A percentile compares a stretch with the other conserved stretches of the same genome.
Evolutionary conservation across 1,284 basidiomycete species (phyloP).

Genomic region (Hymenochaete sp.): DNA sequence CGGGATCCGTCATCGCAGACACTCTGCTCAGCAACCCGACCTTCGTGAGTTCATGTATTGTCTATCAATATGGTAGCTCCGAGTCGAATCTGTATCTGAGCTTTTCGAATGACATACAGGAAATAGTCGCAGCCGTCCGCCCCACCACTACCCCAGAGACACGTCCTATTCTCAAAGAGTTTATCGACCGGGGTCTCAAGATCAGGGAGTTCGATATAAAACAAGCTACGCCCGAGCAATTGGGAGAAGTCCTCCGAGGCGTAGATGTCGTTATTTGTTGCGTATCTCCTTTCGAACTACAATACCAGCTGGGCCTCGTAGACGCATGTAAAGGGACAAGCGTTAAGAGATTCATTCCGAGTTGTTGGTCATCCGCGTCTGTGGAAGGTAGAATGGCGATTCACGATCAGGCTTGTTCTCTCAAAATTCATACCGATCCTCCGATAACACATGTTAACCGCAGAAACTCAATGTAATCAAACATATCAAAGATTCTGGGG

Average conservation of each 20-base stretch:
- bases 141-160: constrained; percentile 7
- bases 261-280: constrained; percentile 11
- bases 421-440: not conserved
- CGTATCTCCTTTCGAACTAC: not conserved
- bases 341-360: constrained; percentile 14
- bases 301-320: constrained; percentile 7
- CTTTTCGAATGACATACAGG: too few relatives aligned
- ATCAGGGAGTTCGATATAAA: not conserved
- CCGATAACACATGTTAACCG: not conserved
- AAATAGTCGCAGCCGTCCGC: constrained; percentile 9
- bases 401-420: not conserved
- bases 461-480: constrained; percentile 14
- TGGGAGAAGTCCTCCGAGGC: constrained; percentile 3
- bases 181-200: constrained; percentile 6
- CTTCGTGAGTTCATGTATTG: constrained; percentile 10
- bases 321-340: constrained; percentile 14
- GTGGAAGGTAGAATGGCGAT: constrained; percentile 3
- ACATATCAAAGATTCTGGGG: constrained; percentile 10
- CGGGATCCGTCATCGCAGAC: constrained; percentile 1
- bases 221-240: too few relatives aligned
- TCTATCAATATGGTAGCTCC: too few relatives aligned
- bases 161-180: constrained; percentile 3
- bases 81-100: too few relatives aligned
- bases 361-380: constrained; percentile 10
- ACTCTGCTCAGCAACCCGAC: constrained; percentile 1